Conservation (phyloP, 345 rosid species). For the Heritiera littoralis region DNA sequence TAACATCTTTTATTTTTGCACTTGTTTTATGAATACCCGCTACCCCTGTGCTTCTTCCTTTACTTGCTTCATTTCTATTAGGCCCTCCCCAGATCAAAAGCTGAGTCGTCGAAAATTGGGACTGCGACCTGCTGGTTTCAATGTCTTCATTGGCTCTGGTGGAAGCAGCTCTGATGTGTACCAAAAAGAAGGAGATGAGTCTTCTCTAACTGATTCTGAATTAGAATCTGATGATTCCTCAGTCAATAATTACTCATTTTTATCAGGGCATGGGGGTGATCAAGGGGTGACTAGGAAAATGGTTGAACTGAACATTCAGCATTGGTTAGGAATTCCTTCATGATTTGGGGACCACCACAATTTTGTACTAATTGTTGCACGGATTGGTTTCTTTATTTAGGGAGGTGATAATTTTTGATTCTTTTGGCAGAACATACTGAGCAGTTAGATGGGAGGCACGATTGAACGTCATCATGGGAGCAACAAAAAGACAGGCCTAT, state of each 20-base stretch:
- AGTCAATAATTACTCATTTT: constrained; percentile 54
- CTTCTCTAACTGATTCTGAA: constrained; percentile 69
- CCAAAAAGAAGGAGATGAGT: constrained; percentile 69
- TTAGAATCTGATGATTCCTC: constrained; percentile 74
- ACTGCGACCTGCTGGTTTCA: constrained; percentile 65
- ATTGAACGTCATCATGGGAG: constrained; percentile 85
- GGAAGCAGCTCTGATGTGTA: constrained; percentile 51
- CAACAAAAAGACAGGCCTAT: constrained; percentile 94
- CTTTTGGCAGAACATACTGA: constrained; percentile 73
- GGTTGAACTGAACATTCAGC: constrained; percentile 46
- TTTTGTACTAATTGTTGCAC: neutral
- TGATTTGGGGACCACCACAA: neutral
- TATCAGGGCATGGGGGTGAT: constrained; percentile 44
- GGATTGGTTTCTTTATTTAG: constrained; percentile 1
- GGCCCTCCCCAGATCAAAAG: constrained; percentile 56
- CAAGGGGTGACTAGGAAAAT: constrained; percentile 48
- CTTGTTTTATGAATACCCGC: too few relatives aligned
- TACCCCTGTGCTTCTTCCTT: too few relatives aligned
- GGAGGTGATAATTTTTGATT: constrained; percentile 12
- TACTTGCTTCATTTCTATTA: constrained; percentile 10
- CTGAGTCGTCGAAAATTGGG: constrained; percentile 44
- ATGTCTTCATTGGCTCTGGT: constrained; percentile 62
- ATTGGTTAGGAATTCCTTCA: neutral
- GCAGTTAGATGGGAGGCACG: constrained; percentile 96
- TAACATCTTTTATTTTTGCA: too few relatives aligned